Percentiles rank a stretch among this genome's conserved stretches.
These are phyloP conservation scores for Salvia miltiorrhiza DNA, from an alignment of 257 asterid species.

Conservation along the genomic window DNA sequence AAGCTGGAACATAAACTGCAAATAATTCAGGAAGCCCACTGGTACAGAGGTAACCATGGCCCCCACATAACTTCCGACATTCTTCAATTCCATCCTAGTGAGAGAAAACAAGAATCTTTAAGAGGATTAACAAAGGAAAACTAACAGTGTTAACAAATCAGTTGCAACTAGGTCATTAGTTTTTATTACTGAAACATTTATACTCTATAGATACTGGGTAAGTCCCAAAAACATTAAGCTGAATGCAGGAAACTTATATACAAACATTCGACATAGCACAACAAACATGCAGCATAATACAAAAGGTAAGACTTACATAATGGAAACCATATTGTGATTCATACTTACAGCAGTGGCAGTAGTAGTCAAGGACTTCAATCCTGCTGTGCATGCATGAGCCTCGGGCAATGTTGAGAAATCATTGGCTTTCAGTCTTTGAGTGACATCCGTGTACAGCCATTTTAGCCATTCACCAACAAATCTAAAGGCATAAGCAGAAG, in stretches of 20 bases:
- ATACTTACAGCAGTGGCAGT: conserved; percentile 87
- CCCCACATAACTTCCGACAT: conserved; percentile 96
- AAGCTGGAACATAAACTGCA: conserved; percentile 98
- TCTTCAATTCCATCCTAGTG: conserved; percentile 97
- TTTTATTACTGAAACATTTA: neutral
- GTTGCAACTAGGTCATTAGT: neutral
- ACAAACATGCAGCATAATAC: conserved; percentile 9
- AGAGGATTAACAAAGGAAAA: neutral
- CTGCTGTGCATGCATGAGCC: conserved; percentile 99
- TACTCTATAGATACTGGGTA: neutral
- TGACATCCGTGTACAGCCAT: conserved; percentile 92
- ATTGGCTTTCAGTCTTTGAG: conserved; percentile 67
- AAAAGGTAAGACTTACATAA: neutral
- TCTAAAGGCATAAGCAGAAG: conserved; percentile 96
- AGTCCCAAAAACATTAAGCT: conserved; percentile 8
- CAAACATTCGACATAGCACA: conserved; percentile 1
- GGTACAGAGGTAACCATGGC: conserved; percentile 94
- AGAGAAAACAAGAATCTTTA: conserved; percentile 11
- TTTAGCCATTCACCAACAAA: conserved; percentile 95
- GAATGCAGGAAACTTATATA: neutral
- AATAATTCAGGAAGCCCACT: conserved; percentile 99
- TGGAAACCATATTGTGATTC: neutral
- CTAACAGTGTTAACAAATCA: neutral
- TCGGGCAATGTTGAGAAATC: conserved; percentile 96
- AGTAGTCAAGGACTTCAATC: conserved; percentile 96